Percentiles rank a stretch among this genome's conserved stretches.
phyloP scores from a whole-genome alignment of 257 asterid species.

The Solanum gracilifrons region DNA sequence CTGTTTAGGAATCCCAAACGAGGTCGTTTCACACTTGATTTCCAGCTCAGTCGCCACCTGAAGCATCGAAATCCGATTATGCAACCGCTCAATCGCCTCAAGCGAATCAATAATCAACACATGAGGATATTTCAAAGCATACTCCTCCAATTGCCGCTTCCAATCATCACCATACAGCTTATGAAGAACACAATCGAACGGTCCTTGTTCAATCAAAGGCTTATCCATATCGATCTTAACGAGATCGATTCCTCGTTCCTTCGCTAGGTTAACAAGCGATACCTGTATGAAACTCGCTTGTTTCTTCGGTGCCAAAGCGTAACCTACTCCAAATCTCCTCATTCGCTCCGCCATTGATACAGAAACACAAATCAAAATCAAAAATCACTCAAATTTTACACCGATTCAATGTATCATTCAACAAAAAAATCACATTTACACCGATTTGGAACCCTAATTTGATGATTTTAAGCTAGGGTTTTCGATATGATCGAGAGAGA shows the following conservation, averaged over 20 bases:
- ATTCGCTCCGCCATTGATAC: conserved; percentile 25
- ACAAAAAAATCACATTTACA: not conserved
- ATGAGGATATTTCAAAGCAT: conserved; percentile 30
- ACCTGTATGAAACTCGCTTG: conserved; percentile 54
- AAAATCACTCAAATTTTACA: not conserved
- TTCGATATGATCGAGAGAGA: not conserved
- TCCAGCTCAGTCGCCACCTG: conserved; percentile 41
- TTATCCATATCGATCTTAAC: conserved; percentile 41
- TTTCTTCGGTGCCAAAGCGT: conserved; percentile 73
- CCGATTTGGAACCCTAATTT: not conserved
- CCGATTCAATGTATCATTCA: not conserved
- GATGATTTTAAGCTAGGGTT: not conserved
- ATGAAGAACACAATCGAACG: conserved; percentile 61
- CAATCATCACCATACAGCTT: conserved; percentile 55
- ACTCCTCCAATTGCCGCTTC: conserved; percentile 44
- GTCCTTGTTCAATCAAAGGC: conserved; percentile 57
- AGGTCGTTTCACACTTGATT: conserved; percentile 15
- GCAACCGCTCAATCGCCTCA: conserved; percentile 54
- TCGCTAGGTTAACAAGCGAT: conserved; percentile 44
- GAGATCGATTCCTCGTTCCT: conserved; percentile 53
- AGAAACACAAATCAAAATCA: not conserved
- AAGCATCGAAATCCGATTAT: conserved; percentile 64
- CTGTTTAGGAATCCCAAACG: conserved; percentile 62
- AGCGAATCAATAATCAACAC: conserved; percentile 47
- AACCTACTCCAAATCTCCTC: conserved; percentile 48